A percentile compares a stretch with the other conserved stretches of the same genome.
Evolutionary conservation across 1,284 basidiomycete species (phyloP).

Genomic region (Puccinia horiana): DNA sequence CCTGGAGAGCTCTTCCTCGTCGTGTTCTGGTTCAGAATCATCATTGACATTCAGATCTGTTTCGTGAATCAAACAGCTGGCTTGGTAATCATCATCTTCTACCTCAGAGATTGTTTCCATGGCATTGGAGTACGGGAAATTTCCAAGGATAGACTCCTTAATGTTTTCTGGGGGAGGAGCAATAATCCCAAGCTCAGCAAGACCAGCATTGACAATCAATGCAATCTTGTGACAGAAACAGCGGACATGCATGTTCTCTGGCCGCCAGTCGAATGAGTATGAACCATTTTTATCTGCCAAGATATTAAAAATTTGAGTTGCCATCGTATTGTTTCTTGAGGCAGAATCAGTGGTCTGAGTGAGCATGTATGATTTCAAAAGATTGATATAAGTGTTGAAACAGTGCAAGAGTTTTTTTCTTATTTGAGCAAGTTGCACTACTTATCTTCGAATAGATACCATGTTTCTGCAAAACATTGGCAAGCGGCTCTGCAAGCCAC

Average conservation of each 20-base stretch:
- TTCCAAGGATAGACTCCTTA: constrained; percentile 11
- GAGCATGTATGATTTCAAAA: constrained; percentile 9
- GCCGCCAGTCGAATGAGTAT: constrained; percentile 16
- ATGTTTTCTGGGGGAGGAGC: constrained; percentile 18
- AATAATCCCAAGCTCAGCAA: too few species aligned
- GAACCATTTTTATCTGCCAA: constrained; percentile 18
- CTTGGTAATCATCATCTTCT: too few species aligned
- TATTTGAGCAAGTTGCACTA: background rate
- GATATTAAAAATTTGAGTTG: background rate
- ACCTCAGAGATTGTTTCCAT: constrained; percentile 15
- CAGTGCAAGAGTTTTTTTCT: background rate
- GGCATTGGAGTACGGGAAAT: background rate
- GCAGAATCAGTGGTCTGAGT: constrained; percentile 24
- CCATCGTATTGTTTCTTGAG: constrained; percentile 27
- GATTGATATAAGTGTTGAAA: constrained; percentile 4
- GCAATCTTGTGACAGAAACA: too few species aligned
- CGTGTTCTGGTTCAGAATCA: background rate
- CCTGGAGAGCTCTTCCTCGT: constrained; percentile 4
- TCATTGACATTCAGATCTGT: background rate
- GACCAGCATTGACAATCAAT: too few species aligned
- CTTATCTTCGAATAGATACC: background rate
- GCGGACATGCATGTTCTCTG: constrained; percentile 14
- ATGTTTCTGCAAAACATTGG: constrained; percentile 27
- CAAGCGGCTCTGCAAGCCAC: constrained; percentile 41
- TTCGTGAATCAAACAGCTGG: background rate